Evolutionary conservation across 768 basidiomycete species (phyloP).

Genomic region (Boletellus ananiceps): DNA sequence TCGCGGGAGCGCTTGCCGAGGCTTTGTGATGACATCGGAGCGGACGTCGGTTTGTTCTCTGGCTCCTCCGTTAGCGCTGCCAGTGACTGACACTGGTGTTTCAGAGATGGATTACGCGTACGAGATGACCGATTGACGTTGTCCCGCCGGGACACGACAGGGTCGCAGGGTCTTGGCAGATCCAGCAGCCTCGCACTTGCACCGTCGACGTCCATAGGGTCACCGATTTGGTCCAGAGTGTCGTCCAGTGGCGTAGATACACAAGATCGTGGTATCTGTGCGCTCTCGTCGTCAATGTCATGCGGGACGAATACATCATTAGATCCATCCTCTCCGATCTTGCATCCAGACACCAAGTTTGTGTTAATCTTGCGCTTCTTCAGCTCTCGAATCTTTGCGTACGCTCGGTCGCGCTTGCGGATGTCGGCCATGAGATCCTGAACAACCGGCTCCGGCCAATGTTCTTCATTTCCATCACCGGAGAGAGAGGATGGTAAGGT

Average conservation of each 20-base stretch:
- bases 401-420: conserved; percentile 40
- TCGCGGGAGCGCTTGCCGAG: conserved; percentile 29
- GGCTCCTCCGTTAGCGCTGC: conserved; percentile 5
- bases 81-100: conserved; percentile 22
- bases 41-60: conserved; percentile 5
- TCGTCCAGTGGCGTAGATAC: conserved; percentile 15
- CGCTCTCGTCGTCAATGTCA: conserved; percentile 57
- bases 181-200: neutral
- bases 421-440: conserved; percentile 16
- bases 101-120: conserved; percentile 30
- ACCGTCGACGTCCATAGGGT: conserved; percentile 15
- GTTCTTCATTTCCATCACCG: conserved; percentile 31
- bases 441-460: conserved; percentile 3
- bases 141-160: conserved; percentile 8
- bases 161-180: neutral
- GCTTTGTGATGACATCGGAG: conserved; percentile 14
- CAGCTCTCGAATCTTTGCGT: conserved; percentile 50
- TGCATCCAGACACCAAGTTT: conserved; percentile 31
- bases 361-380: conserved; percentile 47
- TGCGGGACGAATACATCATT: conserved; percentile 50
- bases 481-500: conserved; percentile 26
- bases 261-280: conserved; percentile 29
- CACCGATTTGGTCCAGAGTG: conserved; percentile 3
- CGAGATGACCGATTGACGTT: conserved; percentile 15
- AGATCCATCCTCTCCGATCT: conserved; percentile 25